Evolutionary conservation across 2,329 filamentous ascomycete species (phyloP).

Genomic region (Pseudocercospora pini-densiflorae): DNA sequence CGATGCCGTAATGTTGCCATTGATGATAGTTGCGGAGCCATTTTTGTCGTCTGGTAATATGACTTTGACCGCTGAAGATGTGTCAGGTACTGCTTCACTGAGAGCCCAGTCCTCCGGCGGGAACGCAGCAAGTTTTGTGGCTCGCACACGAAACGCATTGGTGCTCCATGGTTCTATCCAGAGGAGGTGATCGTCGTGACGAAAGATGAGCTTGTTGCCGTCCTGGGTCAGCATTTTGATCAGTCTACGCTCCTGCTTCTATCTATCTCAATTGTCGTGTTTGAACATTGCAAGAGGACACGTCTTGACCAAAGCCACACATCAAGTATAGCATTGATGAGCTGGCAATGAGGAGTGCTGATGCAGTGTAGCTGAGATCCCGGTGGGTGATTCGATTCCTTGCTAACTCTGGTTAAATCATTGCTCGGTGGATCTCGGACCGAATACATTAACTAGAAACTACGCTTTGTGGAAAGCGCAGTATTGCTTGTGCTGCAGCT

Average conservation of each 20-base stretch:
- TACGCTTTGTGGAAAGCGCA: slow-evolving; percentile 1
- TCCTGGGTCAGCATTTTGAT: slow-evolving; percentile 46
- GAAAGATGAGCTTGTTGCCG: slow-evolving; percentile 64
- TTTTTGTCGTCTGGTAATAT: background rate
- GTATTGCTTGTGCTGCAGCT: background rate
- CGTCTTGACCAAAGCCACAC: background rate
- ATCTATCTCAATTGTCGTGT: background rate
- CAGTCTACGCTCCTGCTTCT: background rate
- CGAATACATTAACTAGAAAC: background rate
- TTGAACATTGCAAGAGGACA: background rate
- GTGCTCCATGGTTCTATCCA: slow-evolving; percentile 57
- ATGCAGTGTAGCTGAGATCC: background rate
- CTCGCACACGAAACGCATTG: slow-evolving; percentile 54
- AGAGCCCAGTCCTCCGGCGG: slow-evolving; percentile 50
- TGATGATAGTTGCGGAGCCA: slow-evolving; percentile 48
- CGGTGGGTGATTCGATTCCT: background rate
- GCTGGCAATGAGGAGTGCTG: background rate
- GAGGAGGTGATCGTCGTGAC: slow-evolving; percentile 56
- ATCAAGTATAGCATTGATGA: background rate
- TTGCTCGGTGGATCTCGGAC: background rate
- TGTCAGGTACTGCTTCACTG: slow-evolving; percentile 19
- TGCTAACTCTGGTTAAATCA: slow-evolving; percentile 8
- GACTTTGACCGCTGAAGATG: slow-evolving; percentile 21
- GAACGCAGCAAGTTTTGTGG: slow-evolving; percentile 47
- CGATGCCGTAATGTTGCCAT: slow-evolving; percentile 55